Evolutionary conservation across 345 rosid genomes (phyloP).

Genomic region (Camelina neglecta): DNA sequence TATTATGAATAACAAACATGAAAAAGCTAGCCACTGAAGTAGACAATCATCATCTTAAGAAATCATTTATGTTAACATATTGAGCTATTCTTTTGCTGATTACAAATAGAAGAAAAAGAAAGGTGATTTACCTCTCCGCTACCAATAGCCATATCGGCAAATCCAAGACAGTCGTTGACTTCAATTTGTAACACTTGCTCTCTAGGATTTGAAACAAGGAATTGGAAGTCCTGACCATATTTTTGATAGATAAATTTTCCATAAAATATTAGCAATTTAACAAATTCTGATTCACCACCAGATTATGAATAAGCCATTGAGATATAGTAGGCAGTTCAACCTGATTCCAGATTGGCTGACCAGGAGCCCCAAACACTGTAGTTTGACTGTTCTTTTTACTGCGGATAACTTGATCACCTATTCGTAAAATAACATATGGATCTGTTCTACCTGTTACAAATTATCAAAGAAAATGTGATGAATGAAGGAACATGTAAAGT

Average conservation of each 20-base stretch:
- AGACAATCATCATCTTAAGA: conserved; percentile 14
- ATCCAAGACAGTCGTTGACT: conserved; percentile 92
- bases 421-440: conserved; percentile 84
- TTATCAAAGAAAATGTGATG: conserved; percentile 30
- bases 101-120: conserved; percentile 17
- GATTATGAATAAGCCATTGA: conserved; percentile 24
- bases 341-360: conserved; percentile 99
- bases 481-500: conserved; percentile 21
- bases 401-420: conserved; percentile 86
- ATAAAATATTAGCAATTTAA: conserved; percentile 4
- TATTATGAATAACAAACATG: neutral
- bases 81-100: conserved; percentile 11
- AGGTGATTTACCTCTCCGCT: conserved; percentile 70
- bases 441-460: conserved; percentile 83
- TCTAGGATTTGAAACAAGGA: conserved; percentile 90
- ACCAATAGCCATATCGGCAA: conserved; percentile 77
- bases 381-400: conserved; percentile 99
- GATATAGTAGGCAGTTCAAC: conserved; percentile 47
- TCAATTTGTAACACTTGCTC: conserved; percentile 75
- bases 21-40: conserved; percentile 8
- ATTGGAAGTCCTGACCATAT: conserved; percentile 86
- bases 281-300: conserved; percentile 11
- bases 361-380: conserved; percentile 92
- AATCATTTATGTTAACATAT: conserved; percentile 17
- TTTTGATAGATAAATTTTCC: conserved; percentile 27